Percentiles rank a stretch among this genome's conserved stretches.
Evolutionary conservation across 2,329 filamentous ascomycete species (phyloP).

Genomic region (Emydomyces testavorans): DNA sequence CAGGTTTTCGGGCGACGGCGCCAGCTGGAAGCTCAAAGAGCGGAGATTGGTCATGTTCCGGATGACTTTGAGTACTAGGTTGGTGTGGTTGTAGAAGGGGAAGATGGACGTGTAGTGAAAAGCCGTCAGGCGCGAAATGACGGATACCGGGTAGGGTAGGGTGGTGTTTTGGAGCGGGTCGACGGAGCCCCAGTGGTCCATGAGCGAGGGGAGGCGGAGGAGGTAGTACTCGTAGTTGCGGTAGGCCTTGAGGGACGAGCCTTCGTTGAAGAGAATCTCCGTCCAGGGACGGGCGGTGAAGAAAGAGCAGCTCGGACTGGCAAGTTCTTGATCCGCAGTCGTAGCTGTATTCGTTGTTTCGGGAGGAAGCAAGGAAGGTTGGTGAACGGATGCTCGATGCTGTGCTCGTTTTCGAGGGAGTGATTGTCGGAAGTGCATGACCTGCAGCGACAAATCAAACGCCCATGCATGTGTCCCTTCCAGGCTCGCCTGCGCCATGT

Average conservation of each 20-base stretch:
- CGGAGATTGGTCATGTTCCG: conserved; percentile 41
- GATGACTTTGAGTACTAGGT: conserved; percentile 36
- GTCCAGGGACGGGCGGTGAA: conserved; percentile 55
- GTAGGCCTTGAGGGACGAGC: conserved; percentile 60
- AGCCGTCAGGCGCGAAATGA: conserved; percentile 35
- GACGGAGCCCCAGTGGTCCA: conserved; percentile 37
- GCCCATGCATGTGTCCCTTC: conserved; percentile 50
- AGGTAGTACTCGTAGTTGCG: conserved; percentile 60
- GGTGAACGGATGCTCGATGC: not conserved
- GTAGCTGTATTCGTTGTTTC: conserved; percentile 20
- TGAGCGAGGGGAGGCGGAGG: conserved; percentile 50
- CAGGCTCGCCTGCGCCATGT: conserved; percentile 47
- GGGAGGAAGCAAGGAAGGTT: conserved; percentile 22
- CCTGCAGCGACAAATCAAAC: conserved; percentile 53
- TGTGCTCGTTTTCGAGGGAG: not conserved
- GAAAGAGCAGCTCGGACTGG: too few relatives aligned
- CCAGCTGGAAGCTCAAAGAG: conserved; percentile 45
- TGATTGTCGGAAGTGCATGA: conserved; percentile 38
- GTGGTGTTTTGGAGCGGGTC: conserved; percentile 13
- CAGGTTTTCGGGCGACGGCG: conserved; percentile 30
- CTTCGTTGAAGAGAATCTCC: conserved; percentile 58
- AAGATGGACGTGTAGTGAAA: conserved; percentile 55
- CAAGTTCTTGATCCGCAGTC: not conserved
- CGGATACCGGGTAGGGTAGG: conserved; percentile 31
- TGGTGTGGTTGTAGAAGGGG: conserved; percentile 52